Base-by-base conservation (phyloP, 345 rosid species). In the Camelina hispida region DNA sequence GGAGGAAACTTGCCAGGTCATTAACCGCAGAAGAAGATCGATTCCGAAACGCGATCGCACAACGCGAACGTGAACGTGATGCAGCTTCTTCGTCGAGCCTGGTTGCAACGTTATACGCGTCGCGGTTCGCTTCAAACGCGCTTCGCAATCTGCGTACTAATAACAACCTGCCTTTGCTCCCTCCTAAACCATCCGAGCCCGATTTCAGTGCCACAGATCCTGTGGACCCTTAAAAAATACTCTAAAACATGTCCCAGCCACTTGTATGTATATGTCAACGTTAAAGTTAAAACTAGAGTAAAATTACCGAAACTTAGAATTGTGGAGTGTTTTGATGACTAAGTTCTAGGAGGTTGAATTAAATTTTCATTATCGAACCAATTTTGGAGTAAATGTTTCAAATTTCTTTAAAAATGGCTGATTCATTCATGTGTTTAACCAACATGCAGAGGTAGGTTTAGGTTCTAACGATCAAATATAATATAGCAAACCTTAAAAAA, bases 151-250 rank as follows among this genome's bases (percentile, higher is more conserved):
- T 74, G 47, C 30, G 79, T 25, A 79, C 73, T 48, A 81, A 78
- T 48, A 81, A 78, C 51, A 79, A 76, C n/a, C 53, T 85, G 50
- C 83, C 85, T 20, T 48, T 86, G 74, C 79, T 89, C 51, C 96
- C 92, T 48, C 89, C 79, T 44, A 93, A 90, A 67, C 97, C 96
- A 7, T 44, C 86, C 2, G 97, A 90, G 59, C 96, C 97, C 6
- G 86, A 86, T 68, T 92, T 92, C 57, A 77, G 81, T 18, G 70
- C 79, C 6, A 55, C 66, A 11, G 15, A 62, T 35, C 55, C 32
- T 56, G 22, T 3, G 66, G 66, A 66, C 67, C 35, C 32, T 66
- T 59, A 42, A 66, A n/a, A 12, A 28, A 2, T 13, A 40, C 12
- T 57, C 46, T 62, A 30, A 40, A 54, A 62, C 52, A 20, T 42